phyloP scores from a whole-genome alignment of 805 yeast species.

The Starmerella apis region DNA sequence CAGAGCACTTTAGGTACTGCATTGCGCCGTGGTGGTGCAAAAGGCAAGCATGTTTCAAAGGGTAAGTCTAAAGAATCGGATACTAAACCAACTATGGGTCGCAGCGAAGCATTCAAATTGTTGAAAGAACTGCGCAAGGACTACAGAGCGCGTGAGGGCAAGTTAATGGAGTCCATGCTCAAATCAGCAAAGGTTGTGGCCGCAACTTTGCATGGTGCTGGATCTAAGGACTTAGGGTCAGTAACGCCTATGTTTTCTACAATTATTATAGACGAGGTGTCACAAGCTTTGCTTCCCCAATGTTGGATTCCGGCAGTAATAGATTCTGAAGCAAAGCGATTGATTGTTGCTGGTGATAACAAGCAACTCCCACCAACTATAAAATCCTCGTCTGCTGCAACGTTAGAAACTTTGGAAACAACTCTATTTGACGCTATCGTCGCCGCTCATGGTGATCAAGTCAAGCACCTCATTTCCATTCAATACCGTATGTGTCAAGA shows the following conservation, averaged over 20 bases:
- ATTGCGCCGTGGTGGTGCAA: constrained; percentile 38
- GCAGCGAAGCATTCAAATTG: constrained; percentile 49
- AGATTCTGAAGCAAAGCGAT: constrained; percentile 35
- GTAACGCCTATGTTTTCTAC: constrained; percentile 51
- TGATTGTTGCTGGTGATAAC: constrained; percentile 87
- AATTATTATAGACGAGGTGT: constrained; percentile 85
- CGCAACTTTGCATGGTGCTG: constrained; percentile 81
- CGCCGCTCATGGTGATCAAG: constrained; percentile 37
- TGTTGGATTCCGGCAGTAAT: constrained; percentile 77
- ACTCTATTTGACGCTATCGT: constrained; percentile 79
- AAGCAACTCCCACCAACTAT: constrained; percentile 87
- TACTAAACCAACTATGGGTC: neutral
- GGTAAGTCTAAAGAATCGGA: constrained; percentile 24
- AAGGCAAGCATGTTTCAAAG: constrained; percentile 38
- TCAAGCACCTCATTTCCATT: constrained; percentile 51
- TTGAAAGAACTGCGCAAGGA: constrained; percentile 63
- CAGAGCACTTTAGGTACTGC: constrained; percentile 48
- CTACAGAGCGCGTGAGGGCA: constrained; percentile 52
- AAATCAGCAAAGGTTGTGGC: constrained; percentile 57
- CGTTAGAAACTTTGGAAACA: constrained; percentile 41
- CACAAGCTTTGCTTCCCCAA: constrained; percentile 88
- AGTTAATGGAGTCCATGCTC: constrained; percentile 50
- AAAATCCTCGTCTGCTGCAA: constrained; percentile 39
- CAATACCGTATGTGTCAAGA: constrained; percentile 80
- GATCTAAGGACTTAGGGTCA: constrained; percentile 55